Base-by-base conservation (phyloP, 495 filamentous ascomycete species). In the Polyplosphaeria fusca region DNA sequence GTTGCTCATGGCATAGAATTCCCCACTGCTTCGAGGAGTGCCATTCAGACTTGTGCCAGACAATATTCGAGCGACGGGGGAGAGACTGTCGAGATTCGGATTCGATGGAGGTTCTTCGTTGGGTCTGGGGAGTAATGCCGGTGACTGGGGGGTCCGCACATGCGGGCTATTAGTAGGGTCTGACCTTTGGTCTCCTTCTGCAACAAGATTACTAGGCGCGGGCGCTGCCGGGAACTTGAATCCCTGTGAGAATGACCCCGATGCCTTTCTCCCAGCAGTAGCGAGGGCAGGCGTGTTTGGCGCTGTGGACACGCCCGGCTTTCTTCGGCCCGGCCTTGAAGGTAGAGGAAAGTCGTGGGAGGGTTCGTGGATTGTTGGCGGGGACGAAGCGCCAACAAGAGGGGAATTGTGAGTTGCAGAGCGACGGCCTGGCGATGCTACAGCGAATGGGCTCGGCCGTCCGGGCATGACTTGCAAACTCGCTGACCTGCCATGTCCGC, bases 1-100 rank as follows among this genome's bases (percentile, higher is more conserved):
- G 67, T 96, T 95, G 68, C 93, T 95, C 58, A 89, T 73, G 3
- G 91, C 91, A 68, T 94, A 96, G 60, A 96, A 94, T 63, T 98
- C 93, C 48, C 86, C 87, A 68, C 94, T 97, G 63, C 89, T 96
- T 66, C 94, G 76, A 22, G 88, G 86, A 41, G 88, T 85, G 12
- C 77, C 81, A 69, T 76, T 79, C 32, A 78, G 68, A 54, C 87
- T 92, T 22, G 83, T 81, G 24, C 83, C 81, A 22, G 90, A 88
- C 35, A 94, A 74, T 20, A 94, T 80, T 44, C 85, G 77, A 14
- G 89, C 80, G n/a, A 85, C 72, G 18, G 81, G 79, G 16, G 79
- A 75, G 39, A 82, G 67, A 0, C 16, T 42, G 22, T 66, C 63
- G 4, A 37, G 3, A 28, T 47, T 48, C 5, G 60, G 2, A 38